Conservation (phyloP, 129 eudicot species). For the Artemisia argyi region DNA sequence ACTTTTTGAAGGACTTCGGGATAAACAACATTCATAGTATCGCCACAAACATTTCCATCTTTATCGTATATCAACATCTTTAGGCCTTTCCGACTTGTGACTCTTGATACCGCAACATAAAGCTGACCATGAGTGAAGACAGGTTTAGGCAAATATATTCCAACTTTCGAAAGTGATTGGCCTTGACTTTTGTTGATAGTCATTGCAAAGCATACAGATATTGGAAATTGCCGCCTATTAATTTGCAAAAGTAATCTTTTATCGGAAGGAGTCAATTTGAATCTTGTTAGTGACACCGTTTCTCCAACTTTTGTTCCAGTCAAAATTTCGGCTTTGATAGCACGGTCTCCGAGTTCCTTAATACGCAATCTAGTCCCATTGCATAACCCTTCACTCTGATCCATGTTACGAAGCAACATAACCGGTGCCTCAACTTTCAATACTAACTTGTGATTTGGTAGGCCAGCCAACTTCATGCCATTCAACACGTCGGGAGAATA, state of each 20-base stretch:
- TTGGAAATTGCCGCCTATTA: not conserved
- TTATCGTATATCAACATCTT: not conserved
- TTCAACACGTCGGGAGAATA: not conserved
- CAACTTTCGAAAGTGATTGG: not conserved
- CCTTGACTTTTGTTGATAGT: not conserved
- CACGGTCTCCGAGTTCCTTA: not conserved
- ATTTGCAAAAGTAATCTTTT: not conserved
- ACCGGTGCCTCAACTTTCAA: not conserved
- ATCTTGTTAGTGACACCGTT: not conserved
- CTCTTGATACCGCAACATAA: not conserved
- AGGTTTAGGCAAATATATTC: not conserved
- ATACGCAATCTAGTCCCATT: not conserved
- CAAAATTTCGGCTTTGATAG: not conserved
- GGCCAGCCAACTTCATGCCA: not conserved
- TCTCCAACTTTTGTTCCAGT: not conserved
- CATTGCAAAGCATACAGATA: not conserved
- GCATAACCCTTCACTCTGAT: not conserved
- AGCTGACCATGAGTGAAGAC: not conserved
- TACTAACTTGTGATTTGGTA: not conserved
- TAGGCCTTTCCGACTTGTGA: not conserved
- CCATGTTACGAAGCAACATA: conserved; percentile 2
- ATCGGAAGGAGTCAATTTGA: no score
- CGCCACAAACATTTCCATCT: not conserved
- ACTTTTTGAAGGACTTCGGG: not conserved
- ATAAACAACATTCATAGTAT: not conserved